Evolutionary conservation across 2,329 filamentous ascomycete genomes (phyloP).

Genomic region (Aspergillus sp.): DNA sequence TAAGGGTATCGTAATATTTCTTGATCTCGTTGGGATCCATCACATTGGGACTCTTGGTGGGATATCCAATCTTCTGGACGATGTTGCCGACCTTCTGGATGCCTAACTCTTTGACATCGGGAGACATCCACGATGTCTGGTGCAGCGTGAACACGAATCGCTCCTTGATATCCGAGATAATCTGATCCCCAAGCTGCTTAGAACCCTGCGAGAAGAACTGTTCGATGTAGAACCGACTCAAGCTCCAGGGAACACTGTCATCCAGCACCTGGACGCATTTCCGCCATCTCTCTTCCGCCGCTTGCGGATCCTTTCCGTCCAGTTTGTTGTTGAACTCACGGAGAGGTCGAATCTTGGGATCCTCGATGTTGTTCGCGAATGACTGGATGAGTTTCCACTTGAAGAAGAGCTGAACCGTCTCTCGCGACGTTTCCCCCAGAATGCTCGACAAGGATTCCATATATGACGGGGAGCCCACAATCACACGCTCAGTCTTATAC

Average conservation of each 20-base stretch:
- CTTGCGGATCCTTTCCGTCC: conserved; percentile 54
- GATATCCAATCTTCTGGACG: conserved; percentile 60
- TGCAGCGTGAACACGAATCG: conserved; percentile 56
- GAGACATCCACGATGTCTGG: conserved; percentile 56
- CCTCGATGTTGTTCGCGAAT: conserved; percentile 49
- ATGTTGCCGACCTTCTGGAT: conserved; percentile 60
- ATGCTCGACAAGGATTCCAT: conserved; percentile 51
- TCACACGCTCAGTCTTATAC: conserved; percentile 46
- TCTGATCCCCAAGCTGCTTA: conserved; percentile 58
- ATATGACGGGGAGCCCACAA: conserved; percentile 54
- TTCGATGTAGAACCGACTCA: conserved; percentile 63
- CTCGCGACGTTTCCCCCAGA: conserved; percentile 45
- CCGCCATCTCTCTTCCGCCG: conserved; percentile 57
- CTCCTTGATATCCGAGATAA: conserved; percentile 62
- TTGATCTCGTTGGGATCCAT: conserved; percentile 49
- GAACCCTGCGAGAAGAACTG: conserved; percentile 59
- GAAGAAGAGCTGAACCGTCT: conserved; percentile 55
- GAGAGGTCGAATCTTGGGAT: conserved; percentile 52
- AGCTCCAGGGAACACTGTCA: conserved; percentile 55
- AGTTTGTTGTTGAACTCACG: conserved; percentile 53
- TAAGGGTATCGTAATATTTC: conserved; percentile 49
- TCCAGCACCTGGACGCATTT: conserved; percentile 55
- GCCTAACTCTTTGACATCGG: conserved; percentile 51
- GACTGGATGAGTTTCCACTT: conserved; percentile 55
- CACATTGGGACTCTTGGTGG: conserved; percentile 54